A percentile compares a stretch with the other conserved stretches of the same genome.
phyloP scores from a whole-genome alignment of 1,139 yeast species.

The Pichia sp. region DNA sequence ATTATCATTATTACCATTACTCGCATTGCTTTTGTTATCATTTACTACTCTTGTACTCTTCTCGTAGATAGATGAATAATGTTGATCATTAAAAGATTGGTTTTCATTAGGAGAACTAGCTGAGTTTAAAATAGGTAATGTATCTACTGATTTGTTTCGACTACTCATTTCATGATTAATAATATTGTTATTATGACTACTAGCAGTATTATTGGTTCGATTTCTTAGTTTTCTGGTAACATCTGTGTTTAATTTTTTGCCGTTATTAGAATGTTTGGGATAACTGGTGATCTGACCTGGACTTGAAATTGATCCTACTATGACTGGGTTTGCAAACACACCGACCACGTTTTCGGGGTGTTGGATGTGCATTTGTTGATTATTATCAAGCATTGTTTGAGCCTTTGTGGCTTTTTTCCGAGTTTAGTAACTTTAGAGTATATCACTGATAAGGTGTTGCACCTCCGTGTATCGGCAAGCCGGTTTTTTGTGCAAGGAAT shows the following conservation, averaged over 20 bases:
- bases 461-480: no score
- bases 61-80: not conserved
- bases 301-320: not conserved
- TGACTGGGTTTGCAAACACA: not conserved
- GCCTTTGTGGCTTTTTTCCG: not conserved
- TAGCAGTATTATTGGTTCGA: not conserved
- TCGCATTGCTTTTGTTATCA: not conserved
- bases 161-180: not conserved
- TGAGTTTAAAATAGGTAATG: not conserved
- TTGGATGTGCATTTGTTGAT: not conserved
- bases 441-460: no score
- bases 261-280: not conserved
- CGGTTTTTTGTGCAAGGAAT: no score
- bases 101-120: not conserved
- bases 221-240: not conserved
- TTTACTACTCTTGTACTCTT: not conserved
- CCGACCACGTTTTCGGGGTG: not conserved
- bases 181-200: not conserved
- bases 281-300: not conserved
- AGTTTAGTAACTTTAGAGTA: no score
- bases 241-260: not conserved
- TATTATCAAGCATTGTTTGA: not conserved
- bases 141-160: not conserved
- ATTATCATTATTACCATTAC: not conserved
- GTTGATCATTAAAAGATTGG: not conserved